A percentile compares a stretch with the other conserved stretches of the same genome.
phyloP scores from a whole-genome alignment of 192 early-diverging fungal species.

The Chytriomyces confervae region DNA sequence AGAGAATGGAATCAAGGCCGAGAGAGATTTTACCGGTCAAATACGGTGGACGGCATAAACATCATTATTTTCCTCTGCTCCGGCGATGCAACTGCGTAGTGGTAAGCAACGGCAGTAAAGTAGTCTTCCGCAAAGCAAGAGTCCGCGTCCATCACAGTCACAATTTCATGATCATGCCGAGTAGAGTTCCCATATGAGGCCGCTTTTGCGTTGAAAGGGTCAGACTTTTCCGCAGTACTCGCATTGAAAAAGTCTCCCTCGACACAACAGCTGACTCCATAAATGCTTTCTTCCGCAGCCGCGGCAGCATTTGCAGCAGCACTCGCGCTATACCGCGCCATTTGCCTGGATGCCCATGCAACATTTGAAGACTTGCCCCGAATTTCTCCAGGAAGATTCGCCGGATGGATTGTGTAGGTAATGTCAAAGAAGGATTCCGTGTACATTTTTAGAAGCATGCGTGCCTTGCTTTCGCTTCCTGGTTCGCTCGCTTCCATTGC shows the following conservation, averaged over 20 bases:
- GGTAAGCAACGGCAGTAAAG: conserved; percentile 59
- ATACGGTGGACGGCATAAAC: conserved; percentile 62
- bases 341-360: conserved; percentile 65
- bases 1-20: too few relatives aligned
- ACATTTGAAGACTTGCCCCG: conserved; percentile 78
- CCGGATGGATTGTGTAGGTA: conserved; percentile 72
- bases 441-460: conserved; percentile 59
- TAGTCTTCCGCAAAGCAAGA: conserved; percentile 77
- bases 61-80: conserved; percentile 59
- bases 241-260: conserved; percentile 10
- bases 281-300: conserved; percentile 1
- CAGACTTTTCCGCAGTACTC: not conserved
- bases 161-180: conserved; percentile 63
- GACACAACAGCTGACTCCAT: not conserved
- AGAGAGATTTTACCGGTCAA: conserved; percentile 61
- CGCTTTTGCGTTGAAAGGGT: not conserved
- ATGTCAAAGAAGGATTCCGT: conserved; percentile 69
- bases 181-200: conserved; percentile 17
- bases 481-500: conserved; percentile 78
- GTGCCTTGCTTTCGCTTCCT: conserved; percentile 63
- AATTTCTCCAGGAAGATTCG: conserved; percentile 68
- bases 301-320: conserved; percentile 1
- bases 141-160: conserved; percentile 79
- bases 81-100: conserved; percentile 52
- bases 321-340: conserved; percentile 42